Percentiles rank a stretch among this genome's conserved stretches.
phyloP scores from a whole-genome alignment of 225 moss, liverwort and hornwort species.

The Pseudoscleropodium purum region DNA sequence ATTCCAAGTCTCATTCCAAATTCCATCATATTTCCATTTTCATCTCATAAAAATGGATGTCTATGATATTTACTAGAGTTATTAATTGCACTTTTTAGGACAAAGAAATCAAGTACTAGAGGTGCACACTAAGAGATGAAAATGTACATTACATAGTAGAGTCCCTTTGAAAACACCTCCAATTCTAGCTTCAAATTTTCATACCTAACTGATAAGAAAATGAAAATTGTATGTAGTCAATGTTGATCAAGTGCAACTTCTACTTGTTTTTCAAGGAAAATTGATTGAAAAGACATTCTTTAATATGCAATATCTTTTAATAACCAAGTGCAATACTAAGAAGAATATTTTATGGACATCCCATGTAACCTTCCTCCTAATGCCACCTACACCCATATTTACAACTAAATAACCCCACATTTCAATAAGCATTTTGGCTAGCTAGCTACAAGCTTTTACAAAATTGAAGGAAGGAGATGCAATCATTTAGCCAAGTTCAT shows the following conservation, averaged over 20 bases:
- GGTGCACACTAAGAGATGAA: not conserved
- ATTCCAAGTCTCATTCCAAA: accelerated
- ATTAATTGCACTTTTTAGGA: not conserved
- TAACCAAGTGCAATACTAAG: accelerated
- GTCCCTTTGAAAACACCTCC: not conserved
- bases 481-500: not conserved
- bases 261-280: not conserved
- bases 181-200: not conserved
- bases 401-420: not conserved
- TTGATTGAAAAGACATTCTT: not conserved
- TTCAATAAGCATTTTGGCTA: not conserved
- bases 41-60: accelerated
- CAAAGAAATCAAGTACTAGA: not conserved
- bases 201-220: not conserved
- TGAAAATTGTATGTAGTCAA: not conserved
- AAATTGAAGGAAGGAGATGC: not conserved
- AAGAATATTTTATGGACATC: not conserved
- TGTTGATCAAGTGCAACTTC: not conserved
- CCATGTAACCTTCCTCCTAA: too few relatives aligned
- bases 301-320: not conserved
- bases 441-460: not conserved
- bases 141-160: not conserved
- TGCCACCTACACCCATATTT: not conserved
- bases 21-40: not conserved
- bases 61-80: accelerated